Percentiles rank a stretch among this genome's conserved stretches.
Evolutionary conservation across 192 early-diverging fungal species (phyloP).

Genomic region (Coemansia sp.): DNA sequence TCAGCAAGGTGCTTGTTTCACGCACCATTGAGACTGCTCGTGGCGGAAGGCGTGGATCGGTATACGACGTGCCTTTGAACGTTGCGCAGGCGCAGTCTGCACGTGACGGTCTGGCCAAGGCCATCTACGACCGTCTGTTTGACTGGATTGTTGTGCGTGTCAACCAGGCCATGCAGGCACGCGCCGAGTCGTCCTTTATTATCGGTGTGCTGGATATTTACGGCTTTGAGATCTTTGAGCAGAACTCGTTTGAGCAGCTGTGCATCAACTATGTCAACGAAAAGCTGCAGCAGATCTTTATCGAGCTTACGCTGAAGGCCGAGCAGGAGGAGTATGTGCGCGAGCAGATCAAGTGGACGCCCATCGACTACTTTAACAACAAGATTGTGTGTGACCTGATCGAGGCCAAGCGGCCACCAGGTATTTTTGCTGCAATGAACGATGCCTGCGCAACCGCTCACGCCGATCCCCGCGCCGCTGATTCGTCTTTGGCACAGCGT

Average conservation of each 20-base stretch:
- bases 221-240: slow-evolving; percentile 94
- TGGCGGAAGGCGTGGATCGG: slow-evolving; percentile 70
- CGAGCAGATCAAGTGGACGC: slow-evolving; percentile 97
- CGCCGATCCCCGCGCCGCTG: slow-evolving; percentile 80
- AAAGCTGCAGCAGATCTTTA: slow-evolving; percentile 97
- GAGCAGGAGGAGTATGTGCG: slow-evolving; percentile 98
- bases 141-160: slow-evolving; percentile 97
- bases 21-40: slow-evolving; percentile 76
- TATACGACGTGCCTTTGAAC: slow-evolving; percentile 90
- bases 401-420: slow-evolving; percentile 94
- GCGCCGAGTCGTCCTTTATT: slow-evolving; percentile 61
- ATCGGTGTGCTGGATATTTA: slow-evolving; percentile 98
- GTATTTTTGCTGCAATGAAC: slow-evolving; percentile 90
- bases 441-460: slow-evolving; percentile 98
- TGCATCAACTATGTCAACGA: slow-evolving; percentile 99
- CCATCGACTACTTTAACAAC: slow-evolving; percentile 99
- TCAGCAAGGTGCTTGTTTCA: slow-evolving; percentile 66
- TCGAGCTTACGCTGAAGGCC: slow-evolving; percentile 95
- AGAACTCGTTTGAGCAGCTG: slow-evolving; percentile 98
- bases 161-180: slow-evolving; percentile 79
- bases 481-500: slow-evolving; percentile 70
- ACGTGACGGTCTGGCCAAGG: slow-evolving; percentile 91
- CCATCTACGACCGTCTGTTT: slow-evolving; percentile 91
- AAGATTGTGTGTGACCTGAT: slow-evolving; percentile 99
- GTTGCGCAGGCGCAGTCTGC: slow-evolving; percentile 83